phyloP scores from a whole-genome alignment of 1,284 basidiomycete species.

The Pseudozyma sp. region DNA sequence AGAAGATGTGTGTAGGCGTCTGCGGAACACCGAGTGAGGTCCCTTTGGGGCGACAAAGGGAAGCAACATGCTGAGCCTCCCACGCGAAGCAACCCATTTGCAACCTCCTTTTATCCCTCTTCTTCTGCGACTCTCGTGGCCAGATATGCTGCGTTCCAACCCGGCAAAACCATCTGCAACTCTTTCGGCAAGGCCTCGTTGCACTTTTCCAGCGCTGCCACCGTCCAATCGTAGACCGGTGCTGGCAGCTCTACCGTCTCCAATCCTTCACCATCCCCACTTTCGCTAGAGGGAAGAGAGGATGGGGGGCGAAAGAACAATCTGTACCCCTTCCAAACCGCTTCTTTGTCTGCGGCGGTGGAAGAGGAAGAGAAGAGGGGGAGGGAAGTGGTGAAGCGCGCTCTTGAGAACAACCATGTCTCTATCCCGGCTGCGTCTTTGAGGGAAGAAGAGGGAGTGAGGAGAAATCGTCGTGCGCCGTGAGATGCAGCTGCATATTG shows the following conservation, averaged over 20 bases:
- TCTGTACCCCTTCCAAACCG: conserved; percentile 19
- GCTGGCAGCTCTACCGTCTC: conserved; percentile 14
- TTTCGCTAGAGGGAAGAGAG: too few species aligned
- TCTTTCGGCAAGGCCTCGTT: conserved; percentile 5
- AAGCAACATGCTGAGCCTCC: too few species aligned
- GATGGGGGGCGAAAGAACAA: conserved; percentile 8
- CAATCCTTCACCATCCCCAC: background rate
- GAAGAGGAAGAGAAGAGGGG: conserved; percentile 1
- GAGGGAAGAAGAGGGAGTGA: background rate
- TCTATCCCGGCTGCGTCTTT: background rate
- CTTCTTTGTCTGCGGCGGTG: background rate
- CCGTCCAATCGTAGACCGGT: conserved; percentile 4
- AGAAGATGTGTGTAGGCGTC: too few species aligned
- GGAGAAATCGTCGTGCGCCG: conserved; percentile 24
- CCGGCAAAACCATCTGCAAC: conserved; percentile 6
- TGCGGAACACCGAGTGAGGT: too few species aligned
- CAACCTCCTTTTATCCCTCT: background rate
- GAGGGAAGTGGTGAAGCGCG: conserved; percentile 24
- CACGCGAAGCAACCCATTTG: too few species aligned
- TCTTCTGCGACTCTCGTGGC: background rate
- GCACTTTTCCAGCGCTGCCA: conserved; percentile 3
- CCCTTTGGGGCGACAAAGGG: too few species aligned
- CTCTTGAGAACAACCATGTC: conserved; percentile 31
- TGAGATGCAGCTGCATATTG: conserved; percentile 26
- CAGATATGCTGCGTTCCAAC: conserved; percentile 18